Evolutionary conservation across 768 basidiomycete genomes (phyloP), one percentile per base, ranked within the genome.

Genomic region (Boletales sp.): DNA sequence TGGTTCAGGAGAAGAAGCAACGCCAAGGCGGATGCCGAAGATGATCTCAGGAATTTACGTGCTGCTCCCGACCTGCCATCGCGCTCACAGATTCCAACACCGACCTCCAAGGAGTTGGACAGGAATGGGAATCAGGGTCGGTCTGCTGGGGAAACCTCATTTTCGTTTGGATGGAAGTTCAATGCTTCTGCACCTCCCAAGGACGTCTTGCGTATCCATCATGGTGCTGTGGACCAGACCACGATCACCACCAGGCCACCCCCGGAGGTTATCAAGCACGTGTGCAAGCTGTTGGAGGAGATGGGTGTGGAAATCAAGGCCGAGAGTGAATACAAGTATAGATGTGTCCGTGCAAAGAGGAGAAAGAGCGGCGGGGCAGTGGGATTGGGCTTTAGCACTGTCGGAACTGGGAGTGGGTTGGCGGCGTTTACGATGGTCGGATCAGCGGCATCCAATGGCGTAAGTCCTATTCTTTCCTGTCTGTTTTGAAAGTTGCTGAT

Each of bases 271-370:
- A 90, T 98, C 74, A 81, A 77, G 52, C 90, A 93, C 63, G 81
- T 98, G 29, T 80, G 80, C 60, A 77, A 78, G 53, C 87, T 94
- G 12, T 75, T 99, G 52, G 79, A 83, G 57, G 81, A 80, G 30
- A 93, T 98, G 91, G 97, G 95, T 17, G 74, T 99, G 47, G 93
- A 94, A 50, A 79, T 94, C 51, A 82, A 87, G 60, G 69, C 82
- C 30, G 97, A 99, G 72, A 86, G 84, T 56, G 92, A 97, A 63
- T 98, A 80, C 73, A 94, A 92, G 74, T 86, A 86, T 62, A 75
- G 90, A 52, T 97, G 94, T 65, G 76, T 93, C 29, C 77, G 94
- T 19, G 74, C 76, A 36, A 91, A 94, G 78, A 78, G 76, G 66
- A 80, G 77, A 68, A 90, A 83, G 73, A 70, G 75, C 3, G 71